A percentile compares a stretch with the other conserved stretches of the same genome.
Conservation (phyloP, 139 green algal species). For the Chlamydomonas urium region DNA sequence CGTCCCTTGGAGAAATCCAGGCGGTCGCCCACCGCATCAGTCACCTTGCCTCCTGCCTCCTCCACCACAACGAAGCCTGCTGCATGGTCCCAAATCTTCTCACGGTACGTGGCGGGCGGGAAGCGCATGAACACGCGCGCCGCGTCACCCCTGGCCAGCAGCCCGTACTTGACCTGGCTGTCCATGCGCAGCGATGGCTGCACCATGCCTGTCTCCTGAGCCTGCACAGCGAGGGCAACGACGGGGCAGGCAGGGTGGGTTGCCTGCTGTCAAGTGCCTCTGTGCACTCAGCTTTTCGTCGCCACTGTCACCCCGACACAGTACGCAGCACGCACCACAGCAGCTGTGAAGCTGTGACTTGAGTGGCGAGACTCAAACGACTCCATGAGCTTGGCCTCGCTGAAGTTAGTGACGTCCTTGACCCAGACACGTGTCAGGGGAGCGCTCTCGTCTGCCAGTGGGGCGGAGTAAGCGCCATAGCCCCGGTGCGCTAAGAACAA, state of each 20-base stretch:
- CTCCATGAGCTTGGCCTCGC: slow-evolving; percentile 71
- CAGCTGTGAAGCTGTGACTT: slow-evolving; percentile 62
- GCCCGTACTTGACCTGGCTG: slow-evolving; percentile 91
- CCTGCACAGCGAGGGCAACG: slow-evolving; percentile 14
- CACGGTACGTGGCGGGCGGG: slow-evolving; percentile 69
- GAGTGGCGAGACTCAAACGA: slow-evolving; percentile 77
- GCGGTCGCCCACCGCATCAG: slow-evolving; percentile 45
- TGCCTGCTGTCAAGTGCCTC: too few relatives aligned
- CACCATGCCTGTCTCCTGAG: slow-evolving; percentile 58
- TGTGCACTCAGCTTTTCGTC: too few relatives aligned
- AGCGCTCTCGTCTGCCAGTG: background rate
- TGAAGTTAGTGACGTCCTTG: background rate
- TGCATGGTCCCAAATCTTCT: slow-evolving; percentile 93
- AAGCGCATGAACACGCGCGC: slow-evolving; percentile 85
- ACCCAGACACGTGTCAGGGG: background rate
- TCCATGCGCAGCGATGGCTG: slow-evolving; percentile 71
- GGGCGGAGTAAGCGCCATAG: background rate
- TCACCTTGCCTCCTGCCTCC: slow-evolving; percentile 75
- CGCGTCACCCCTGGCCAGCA: slow-evolving; percentile 70
- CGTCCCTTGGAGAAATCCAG: slow-evolving; percentile 67
- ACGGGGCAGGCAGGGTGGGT: too few relatives aligned
- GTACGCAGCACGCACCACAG: slow-evolving; percentile 48
- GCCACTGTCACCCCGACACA: too few relatives aligned
- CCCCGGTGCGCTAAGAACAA: slow-evolving; percentile 5
- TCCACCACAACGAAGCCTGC: slow-evolving; percentile 77